Base-by-base conservation (phyloP, 2,329 filamentous ascomycete species). In the Ceratocystis ficicola region DNA sequence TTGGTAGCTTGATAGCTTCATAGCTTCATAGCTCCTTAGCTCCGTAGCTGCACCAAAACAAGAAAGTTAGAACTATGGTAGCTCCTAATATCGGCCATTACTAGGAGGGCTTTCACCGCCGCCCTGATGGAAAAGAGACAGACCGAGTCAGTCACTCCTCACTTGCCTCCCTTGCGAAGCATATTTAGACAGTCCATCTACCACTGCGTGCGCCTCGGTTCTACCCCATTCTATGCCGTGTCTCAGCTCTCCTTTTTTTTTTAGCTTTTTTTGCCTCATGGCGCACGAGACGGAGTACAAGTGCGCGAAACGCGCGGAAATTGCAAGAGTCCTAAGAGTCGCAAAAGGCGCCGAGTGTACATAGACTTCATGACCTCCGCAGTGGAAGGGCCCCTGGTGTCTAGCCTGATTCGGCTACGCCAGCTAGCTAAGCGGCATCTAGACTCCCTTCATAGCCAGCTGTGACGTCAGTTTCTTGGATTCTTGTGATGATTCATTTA, bases 291-390 rank as follows among this genome's bases (percentile, higher is more conserved):
- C 15, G 52, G 12, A 57, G 22, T 30, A n/a, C 46, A 36, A 36
- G 20, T 52, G 48, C n/a, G 28, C 52, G 30, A 30, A 59, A 32
- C 2, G 8, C 8, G 32, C 10, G 10, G 3, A 3, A 12, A 36
- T 36, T 36, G 32, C 32, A 3, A 36, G 8, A 36, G 32, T 12
- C 10, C 32, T 12, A 36, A 36, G 8, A 36, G 2, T 36, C 1
- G 22, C 17, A 7, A n/a, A 36, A 36, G 20, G 8, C n/a, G 28
- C 52, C 7, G 17, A 59, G n/a, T 59, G 52, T 30, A 59, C 36
- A 30, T 17, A 59, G 52, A 59, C 52, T 59, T 59, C 52, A n/a
- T 59, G 52, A 59, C 52, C 52, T 17, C 28, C 20, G 48, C 15
- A n/a, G 28, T 15, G 52, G 25, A 6, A 32, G 22, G 25, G 28